Evolutionary conservation across 2,329 filamentous ascomycete genomes (phyloP).

Genomic region (Hymenoscyphus linearis): DNA sequence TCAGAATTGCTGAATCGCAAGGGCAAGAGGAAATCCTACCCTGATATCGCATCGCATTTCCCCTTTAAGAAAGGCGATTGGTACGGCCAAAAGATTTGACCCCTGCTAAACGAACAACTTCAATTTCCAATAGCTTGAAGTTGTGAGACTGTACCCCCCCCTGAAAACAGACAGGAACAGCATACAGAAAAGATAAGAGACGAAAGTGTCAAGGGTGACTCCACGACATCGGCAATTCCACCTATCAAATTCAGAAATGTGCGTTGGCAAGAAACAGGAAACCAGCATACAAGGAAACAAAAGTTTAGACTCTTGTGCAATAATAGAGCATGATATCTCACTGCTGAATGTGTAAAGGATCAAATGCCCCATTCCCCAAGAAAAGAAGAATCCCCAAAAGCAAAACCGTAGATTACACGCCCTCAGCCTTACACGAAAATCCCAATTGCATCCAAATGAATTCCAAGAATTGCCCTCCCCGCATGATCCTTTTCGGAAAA

Average conservation of each 20-base stretch:
- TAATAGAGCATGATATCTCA: background rate
- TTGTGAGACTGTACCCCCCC: background rate
- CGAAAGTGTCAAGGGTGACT: background rate
- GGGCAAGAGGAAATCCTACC: background rate
- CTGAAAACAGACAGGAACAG: background rate
- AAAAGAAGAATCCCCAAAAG: background rate
- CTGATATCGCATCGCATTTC: background rate
- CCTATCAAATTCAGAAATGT: too few species aligned
- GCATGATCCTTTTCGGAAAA: background rate
- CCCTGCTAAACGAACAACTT: background rate
- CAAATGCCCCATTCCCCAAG: background rate
- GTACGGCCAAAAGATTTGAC: background rate
- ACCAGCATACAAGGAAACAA: too few species aligned
- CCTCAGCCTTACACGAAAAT: background rate
- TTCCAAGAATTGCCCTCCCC: background rate
- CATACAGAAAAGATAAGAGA: background rate
- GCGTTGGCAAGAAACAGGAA: too few species aligned
- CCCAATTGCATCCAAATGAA: background rate
- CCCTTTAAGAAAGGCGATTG: background rate
- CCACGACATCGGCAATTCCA: background rate
- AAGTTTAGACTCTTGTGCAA: background rate
- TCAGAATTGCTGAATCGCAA: background rate
- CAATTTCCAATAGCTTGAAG: background rate
- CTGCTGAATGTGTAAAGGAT: background rate
- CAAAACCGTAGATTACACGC: background rate